Evolutionary conservation across 345 rosid genomes (phyloP), one percentile per base, ranked within the genome.

Genomic region (Reutealis trisperma): DNA sequence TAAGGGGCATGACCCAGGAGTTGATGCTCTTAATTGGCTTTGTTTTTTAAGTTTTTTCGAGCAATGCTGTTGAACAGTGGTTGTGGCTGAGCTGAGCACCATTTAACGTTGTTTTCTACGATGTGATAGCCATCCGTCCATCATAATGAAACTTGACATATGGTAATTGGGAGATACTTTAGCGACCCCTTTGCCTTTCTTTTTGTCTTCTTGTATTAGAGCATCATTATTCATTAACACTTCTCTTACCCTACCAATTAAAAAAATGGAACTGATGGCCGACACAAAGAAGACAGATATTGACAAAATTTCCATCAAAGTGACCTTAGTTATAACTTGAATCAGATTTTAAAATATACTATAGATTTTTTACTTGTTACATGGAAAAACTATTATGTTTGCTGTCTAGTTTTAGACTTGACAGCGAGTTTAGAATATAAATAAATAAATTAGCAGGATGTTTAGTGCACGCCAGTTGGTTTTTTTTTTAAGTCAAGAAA

Each of bases 121-220:
- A 71, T 71, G 74, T 71, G 74, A 55, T 55, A 41, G 47, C 73
- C 62, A 27, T 27, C 30, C 1, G 1, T 27, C 41, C 41, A 37
- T 37, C 37, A 37, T 37, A 19, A 41, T 19, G 45, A 19, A 64
- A 41, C 25, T 34, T 64, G 49, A 19, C 69, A 47, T 34, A 64
- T 22, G 18, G 54, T 37, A 52, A 68, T 24, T 51, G 55, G 25
- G 22, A 47, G 8, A 24, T 16, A 2, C 49, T 16, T 6, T 37
- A 37, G 6, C 5, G 41, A 37, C 6, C 8, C 11, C 49, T 9
- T 27, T 6, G 6, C 41, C 44, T 27, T 70, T 10, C 8, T 37
- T 2, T 18, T 4, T 70, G 73, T 70, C 44, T 49, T 30, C 62
- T 54, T 71, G 63, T 41, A 51, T 32, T 71, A 24, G 45, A 55